Percentiles rank a stretch among this genome's conserved stretches.
Conservation (phyloP, 495 filamentous ascomycete species). For the Hamigera avellanea region DNA sequence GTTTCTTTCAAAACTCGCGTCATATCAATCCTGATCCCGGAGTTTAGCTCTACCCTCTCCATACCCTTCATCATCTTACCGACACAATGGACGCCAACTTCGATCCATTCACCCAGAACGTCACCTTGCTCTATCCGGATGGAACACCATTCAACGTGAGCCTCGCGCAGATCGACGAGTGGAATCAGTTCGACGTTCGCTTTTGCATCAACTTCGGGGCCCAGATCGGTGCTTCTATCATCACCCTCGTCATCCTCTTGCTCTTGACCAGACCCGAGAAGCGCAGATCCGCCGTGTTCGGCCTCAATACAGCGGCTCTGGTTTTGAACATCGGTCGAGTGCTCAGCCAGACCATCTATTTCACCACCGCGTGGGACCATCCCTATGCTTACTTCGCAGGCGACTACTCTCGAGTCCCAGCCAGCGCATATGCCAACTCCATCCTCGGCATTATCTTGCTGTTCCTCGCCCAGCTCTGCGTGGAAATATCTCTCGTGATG, state of each 20-base stretch:
- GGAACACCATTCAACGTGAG: conserved; percentile 40
- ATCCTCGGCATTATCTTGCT: conserved; percentile 41
- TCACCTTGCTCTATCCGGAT: conserved; percentile 41
- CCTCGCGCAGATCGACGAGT: conserved; percentile 34
- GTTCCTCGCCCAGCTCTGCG: conserved; percentile 45
- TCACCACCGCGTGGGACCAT: conserved; percentile 42
- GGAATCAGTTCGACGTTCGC: conserved; percentile 38
- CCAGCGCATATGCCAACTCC: conserved; percentile 34
- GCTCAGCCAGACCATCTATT: conserved; percentile 46
- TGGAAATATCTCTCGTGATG: conserved; percentile 57
- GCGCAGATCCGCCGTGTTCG: conserved; percentile 46
- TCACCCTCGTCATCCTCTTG: conserved; percentile 54
- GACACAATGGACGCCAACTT: conserved; percentile 71
- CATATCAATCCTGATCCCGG: too few species aligned
- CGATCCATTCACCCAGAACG: conserved; percentile 46
- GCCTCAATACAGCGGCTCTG: conserved; percentile 51
- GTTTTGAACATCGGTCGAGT: conserved; percentile 48
- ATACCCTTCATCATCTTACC: too few species aligned
- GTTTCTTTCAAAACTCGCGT: background rate
- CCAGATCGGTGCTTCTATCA: conserved; percentile 62
- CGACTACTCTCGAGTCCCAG: conserved; percentile 43
- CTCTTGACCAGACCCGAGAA: conserved; percentile 53
- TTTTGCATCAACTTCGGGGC: conserved; percentile 56
- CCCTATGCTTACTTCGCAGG: conserved; percentile 46
- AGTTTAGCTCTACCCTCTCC: too few species aligned